These are phyloP conservation scores for Fraxinus anomala DNA, from an alignment of 257 asterid species.

Conservation along the genomic window DNA sequence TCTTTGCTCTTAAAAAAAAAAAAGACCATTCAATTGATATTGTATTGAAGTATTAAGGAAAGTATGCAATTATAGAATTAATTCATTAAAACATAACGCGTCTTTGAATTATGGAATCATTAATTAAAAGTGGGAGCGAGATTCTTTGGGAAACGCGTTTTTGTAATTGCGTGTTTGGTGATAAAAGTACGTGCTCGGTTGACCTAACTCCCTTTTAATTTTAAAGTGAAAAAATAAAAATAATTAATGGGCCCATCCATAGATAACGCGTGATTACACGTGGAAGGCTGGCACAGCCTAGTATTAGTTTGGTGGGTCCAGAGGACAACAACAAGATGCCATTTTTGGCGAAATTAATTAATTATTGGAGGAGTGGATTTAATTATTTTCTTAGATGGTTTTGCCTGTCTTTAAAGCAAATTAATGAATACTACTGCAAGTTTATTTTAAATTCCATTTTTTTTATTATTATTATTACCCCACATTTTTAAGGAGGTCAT, in stretches of 20 bases:
- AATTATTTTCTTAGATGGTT: not conserved
- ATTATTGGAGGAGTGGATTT: not conserved
- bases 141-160: conserved; percentile 36
- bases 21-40: no score
- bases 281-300: not conserved
- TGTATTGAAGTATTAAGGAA: no score
- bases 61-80: not conserved
- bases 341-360: not conserved
- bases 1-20: no score
- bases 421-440: not conserved
- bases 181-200: not conserved
- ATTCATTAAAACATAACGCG: not conserved
- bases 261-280: conserved; percentile 5
- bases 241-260: not conserved
- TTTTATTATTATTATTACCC: not conserved
- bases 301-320: not conserved
- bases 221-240: not conserved
- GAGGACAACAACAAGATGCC: not conserved
- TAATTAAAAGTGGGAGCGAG: not conserved
- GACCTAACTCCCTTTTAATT: not conserved
- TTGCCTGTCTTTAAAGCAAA: conserved; percentile 2
- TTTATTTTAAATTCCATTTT: no score
- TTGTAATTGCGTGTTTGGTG: conserved; percentile 33
- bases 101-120: not conserved
- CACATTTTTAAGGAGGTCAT: not conserved